Evolutionary conservation across 768 basidiomycete genomes (phyloP), one percentile per base, ranked within the genome.

Genomic region (Antrodiella citrinella): DNA sequence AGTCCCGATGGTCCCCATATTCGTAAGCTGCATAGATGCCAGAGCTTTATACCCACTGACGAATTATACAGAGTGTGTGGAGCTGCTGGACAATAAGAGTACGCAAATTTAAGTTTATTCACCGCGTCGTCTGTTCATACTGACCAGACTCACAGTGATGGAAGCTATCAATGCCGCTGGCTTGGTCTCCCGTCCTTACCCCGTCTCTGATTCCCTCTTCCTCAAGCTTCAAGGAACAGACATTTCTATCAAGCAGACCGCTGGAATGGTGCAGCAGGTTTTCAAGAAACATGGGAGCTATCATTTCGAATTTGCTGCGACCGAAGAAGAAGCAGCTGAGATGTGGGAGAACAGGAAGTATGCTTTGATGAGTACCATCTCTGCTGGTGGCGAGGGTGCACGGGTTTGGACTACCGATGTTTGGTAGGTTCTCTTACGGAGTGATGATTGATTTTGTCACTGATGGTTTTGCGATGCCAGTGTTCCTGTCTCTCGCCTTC

Each of bases 391-490:
- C 10, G 54, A 56, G 30, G 86, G 78, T 10, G 68, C 71, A 12
- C 77, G 76, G 40, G 80, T 78, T 52, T 93, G 87, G 89, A 85
- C 82, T n/a, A 94, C 91, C 1, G 91, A 93, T 65, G 91, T 92
- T 38, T 93, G 91, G 88, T 88, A 65, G 51, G 70, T 64, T 15
- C 26, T 4, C 25, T 19, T 26, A 46, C 7, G 15, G 30, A 35
- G 7, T 35, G 30, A 7, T 7, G 30, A 35, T 35, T 35, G 30
- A 35, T 35, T 35, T 35, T 7, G 15, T 15, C 30, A 15, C 15
- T 45, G 26, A 21, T 21, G 13, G 13, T 35, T 42, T 11, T 12
- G 20, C 4, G 24, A 24, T 26, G 39, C 23, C 44, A 65, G 62
- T 42, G 69, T 72, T 0, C 68, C 67, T 2, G 60, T 68, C 12